Percentiles rank a stretch among this genome's conserved stretches.
Evolutionary conservation across 1,284 basidiomycete species (phyloP).

Genomic region (Pseudomicrostroma phylloplanum): DNA sequence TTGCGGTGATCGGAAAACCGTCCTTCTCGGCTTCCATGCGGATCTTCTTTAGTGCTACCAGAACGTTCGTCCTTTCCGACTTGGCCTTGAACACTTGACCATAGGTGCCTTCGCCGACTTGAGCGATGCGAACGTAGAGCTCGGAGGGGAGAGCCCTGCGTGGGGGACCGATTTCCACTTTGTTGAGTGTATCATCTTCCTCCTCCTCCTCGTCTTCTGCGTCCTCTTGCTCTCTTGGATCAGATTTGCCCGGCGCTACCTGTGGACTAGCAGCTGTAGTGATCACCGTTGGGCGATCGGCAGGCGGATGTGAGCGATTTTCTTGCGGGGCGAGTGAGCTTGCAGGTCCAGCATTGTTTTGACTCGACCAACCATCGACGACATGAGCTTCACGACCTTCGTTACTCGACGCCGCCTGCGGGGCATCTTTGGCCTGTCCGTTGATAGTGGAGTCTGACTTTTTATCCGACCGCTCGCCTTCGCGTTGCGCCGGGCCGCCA

Average conservation of each 20-base stretch:
- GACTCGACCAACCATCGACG: neutral
- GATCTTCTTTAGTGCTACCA: conserved; percentile 92
- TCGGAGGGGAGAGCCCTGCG: conserved; percentile 41
- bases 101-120: conserved; percentile 98
- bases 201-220: neutral
- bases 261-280: neutral
- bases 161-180: neutral
- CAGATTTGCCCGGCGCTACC: neutral
- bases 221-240: neutral
- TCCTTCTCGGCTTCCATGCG: conserved; percentile 96
- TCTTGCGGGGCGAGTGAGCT: neutral
- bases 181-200: neutral
- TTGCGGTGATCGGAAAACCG: conserved; percentile 96
- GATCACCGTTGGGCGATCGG: neutral
- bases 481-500: too few species aligned
- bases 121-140: conserved; percentile 78
- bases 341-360: neutral
- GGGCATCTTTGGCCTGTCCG: neutral
- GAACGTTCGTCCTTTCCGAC: conserved; percentile 66
- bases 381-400: neutral
- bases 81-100: conserved; percentile 98
- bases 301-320: neutral
- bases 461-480: neutral
- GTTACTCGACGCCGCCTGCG: neutral
- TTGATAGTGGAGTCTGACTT: neutral